Conservation (phyloP, 2,329 filamentous ascomycete species). For the Onygenales sp. region DNA sequence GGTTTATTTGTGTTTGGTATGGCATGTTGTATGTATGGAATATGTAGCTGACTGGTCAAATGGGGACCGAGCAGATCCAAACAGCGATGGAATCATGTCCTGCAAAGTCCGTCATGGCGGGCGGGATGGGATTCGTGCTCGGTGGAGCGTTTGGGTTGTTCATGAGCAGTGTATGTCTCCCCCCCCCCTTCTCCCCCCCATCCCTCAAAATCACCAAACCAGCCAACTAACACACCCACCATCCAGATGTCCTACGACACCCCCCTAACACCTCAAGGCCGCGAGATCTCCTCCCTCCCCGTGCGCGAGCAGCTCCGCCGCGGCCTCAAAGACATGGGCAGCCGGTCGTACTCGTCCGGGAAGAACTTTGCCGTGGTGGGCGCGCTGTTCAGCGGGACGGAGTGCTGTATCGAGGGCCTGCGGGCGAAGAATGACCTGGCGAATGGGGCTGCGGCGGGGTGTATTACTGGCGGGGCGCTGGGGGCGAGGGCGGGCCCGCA, state of each 20-base stretch:
- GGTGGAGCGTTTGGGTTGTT: constrained; percentile 93
- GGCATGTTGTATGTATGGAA: neutral
- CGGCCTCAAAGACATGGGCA: constrained; percentile 93
- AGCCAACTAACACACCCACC: neutral
- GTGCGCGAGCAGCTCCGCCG: constrained; percentile 70
- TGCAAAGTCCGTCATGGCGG: constrained; percentile 79
- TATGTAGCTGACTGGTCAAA: neutral
- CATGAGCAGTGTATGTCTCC: constrained; percentile 75
- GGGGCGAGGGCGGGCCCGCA: constrained; percentile 82
- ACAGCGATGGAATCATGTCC: constrained; percentile 83
- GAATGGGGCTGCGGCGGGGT: constrained; percentile 82
- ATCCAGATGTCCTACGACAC: constrained; percentile 95
- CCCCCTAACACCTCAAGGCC: constrained; percentile 56
- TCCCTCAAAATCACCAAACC: neutral
- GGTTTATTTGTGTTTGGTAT: too few relatives aligned
- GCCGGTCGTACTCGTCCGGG: constrained; percentile 68
- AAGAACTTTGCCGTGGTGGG: constrained; percentile 95
- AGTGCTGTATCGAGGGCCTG: constrained; percentile 86
- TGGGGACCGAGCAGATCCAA: constrained; percentile 53
- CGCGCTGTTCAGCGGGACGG: constrained; percentile 80
- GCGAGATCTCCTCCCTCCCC: constrained; percentile 56
- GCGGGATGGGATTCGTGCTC: constrained; percentile 87
- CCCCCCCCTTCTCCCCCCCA: neutral
- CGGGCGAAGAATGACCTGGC: constrained; percentile 87
- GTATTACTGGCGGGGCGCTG: constrained; percentile 80